phyloP scores from a whole-genome alignment of 768 basidiomycete species.

The Tephrocybe rancida region DNA sequence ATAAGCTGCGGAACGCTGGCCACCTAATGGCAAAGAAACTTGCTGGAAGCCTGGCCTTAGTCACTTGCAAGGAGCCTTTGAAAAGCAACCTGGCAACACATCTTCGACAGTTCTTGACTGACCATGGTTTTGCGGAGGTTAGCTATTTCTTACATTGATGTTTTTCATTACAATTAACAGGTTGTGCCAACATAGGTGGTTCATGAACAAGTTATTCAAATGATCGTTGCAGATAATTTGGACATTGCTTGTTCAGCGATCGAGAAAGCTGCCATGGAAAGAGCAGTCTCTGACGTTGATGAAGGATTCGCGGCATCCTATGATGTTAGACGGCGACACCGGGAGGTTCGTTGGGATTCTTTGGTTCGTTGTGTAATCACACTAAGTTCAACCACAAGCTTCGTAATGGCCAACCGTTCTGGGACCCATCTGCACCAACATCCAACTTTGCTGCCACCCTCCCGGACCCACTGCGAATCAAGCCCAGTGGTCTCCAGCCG shows the following conservation, averaged over 20 bases:
- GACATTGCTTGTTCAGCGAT: slow-evolving; percentile 93
- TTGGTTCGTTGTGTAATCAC: neutral
- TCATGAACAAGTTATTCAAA: slow-evolving; percentile 74
- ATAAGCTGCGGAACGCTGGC: slow-evolving; percentile 87
- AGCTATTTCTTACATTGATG: slow-evolving; percentile 1
- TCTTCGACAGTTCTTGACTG: slow-evolving; percentile 78
- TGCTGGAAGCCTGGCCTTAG: slow-evolving; percentile 93
- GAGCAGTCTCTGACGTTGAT: slow-evolving; percentile 91
- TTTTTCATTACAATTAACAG: neutral
- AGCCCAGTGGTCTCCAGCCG: slow-evolving; percentile 76
- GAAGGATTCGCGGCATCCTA: slow-evolving; percentile 85
- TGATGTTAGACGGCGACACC: slow-evolving; percentile 81
- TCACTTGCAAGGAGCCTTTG: slow-evolving; percentile 97
- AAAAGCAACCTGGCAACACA: slow-evolving; percentile 90
- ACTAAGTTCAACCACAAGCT: slow-evolving; percentile 39
- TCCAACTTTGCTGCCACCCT: slow-evolving; percentile 72
- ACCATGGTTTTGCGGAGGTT: slow-evolving; percentile 91
- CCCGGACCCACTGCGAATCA: slow-evolving; percentile 89
- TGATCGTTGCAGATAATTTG: slow-evolving; percentile 90
- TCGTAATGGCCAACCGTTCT: slow-evolving; percentile 78
- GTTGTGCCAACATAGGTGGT: slow-evolving; percentile 50
- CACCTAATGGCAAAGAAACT: slow-evolving; percentile 97
- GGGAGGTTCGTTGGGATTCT: slow-evolving; percentile 58
- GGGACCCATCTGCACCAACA: slow-evolving; percentile 78
- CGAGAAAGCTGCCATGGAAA: slow-evolving; percentile 97